phyloP scores from a whole-genome alignment of 192 early-diverging fungal genomes.

The Entophlyctis luteolus region DNA sequence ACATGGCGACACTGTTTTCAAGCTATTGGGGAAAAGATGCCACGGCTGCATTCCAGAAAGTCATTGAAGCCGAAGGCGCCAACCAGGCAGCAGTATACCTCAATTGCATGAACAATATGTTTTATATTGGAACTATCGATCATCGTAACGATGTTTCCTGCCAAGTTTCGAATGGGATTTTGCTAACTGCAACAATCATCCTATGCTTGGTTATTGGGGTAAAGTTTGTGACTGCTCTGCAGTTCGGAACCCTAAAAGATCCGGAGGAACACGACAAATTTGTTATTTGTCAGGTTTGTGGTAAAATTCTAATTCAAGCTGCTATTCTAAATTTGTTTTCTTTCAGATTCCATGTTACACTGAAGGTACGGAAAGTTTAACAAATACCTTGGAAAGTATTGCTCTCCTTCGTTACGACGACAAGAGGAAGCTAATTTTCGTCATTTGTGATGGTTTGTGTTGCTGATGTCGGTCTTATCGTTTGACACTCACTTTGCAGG shows the following conservation, averaged over 20 bases:
- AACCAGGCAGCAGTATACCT: conserved; percentile 26
- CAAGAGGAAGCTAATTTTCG: conserved; percentile 81
- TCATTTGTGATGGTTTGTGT: conserved; percentile 79
- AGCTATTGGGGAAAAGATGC: conserved; percentile 40
- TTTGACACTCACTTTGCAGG: conserved; percentile 25
- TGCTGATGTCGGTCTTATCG: conserved; percentile 1
- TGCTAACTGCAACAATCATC: conserved; percentile 74
- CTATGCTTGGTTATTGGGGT: conserved; percentile 82
- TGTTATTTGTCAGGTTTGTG: conserved; percentile 83
- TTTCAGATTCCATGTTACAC: conserved; percentile 74
- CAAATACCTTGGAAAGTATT: conserved; percentile 80
- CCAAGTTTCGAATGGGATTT: conserved; percentile 79
- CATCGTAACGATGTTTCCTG: conserved; percentile 73
- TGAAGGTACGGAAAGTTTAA: conserved; percentile 79
- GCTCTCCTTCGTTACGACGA: conserved; percentile 75
- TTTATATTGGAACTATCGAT: conserved; percentile 76
- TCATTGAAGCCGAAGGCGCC: conserved; percentile 13
- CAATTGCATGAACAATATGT: conserved; percentile 74
- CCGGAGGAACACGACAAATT: conserved; percentile 89
- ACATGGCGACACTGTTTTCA: conserved; percentile 31
- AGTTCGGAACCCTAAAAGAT: conserved; percentile 66
- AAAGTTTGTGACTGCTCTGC: conserved; percentile 93
- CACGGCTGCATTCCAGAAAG: conserved; percentile 28
- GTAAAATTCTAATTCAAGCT: conserved; percentile 78
- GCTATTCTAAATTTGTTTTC: conserved; percentile 61